phyloP scores from a whole-genome alignment of 108 stramenopile species.

The Nitzschia sp. region DNA sequence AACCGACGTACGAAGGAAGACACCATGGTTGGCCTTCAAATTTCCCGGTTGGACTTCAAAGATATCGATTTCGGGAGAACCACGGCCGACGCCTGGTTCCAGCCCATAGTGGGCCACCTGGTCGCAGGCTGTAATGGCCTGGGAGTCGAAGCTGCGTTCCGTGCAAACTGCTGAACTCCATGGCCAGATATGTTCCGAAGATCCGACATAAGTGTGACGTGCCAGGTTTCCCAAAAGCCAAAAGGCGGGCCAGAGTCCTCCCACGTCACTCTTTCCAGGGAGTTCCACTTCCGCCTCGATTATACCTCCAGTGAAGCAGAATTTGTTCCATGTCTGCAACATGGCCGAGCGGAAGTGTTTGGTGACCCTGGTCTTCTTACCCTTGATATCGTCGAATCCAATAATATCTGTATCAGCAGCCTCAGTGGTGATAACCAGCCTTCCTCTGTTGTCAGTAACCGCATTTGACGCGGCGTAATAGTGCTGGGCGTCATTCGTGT shows the following conservation, averaged over 20 bases:
- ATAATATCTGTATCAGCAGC: conserved; percentile 76
- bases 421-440: conserved; percentile 83
- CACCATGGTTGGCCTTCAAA: conserved; percentile 60
- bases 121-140: conserved; percentile 79
- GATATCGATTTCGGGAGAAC: conserved; percentile 98
- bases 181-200: conserved; percentile 91
- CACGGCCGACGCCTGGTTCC: conserved; percentile 77
- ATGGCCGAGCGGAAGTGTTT: conserved; percentile 93
- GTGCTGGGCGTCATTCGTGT: conserved; percentile 94
- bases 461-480: conserved; percentile 87
- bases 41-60: conserved; percentile 90
- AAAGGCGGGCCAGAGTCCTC: conserved; percentile 97
- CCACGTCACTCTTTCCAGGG: conserved; percentile 83
- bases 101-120: conserved; percentile 88
- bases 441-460: conserved; percentile 68
- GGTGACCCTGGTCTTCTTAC: conserved; percentile 57
- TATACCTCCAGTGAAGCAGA: conserved; percentile 97
- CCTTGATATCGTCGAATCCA: conserved; percentile 81
- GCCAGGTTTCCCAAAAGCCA: conserved; percentile 98
- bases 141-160: conserved; percentile 49
- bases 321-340: conserved; percentile 98
- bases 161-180: conserved; percentile 77
- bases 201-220: conserved; percentile 93
- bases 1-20: conserved; percentile 70
- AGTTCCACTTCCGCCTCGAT: conserved; percentile 86